These are phyloP conservation scores for Fraxinus ornus DNA, from an alignment of 305 asterid genomes.

Conservation along the genomic window DNA sequence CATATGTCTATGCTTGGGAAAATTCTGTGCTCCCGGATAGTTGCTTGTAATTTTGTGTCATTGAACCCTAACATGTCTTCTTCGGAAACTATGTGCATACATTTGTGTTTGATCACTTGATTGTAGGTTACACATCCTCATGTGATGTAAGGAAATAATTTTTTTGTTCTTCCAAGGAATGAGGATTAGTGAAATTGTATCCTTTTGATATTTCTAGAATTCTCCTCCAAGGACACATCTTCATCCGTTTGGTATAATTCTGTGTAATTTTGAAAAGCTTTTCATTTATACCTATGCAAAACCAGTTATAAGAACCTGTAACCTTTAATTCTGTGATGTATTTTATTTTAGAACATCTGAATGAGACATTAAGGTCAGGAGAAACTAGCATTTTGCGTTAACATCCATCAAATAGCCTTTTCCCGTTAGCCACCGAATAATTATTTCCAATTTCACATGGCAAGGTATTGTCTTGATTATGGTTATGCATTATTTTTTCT, in stretches of 20 bases:
- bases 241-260: constrained; percentile 2
- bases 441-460: background rate
- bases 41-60: background rate
- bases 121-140: background rate
- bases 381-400: background rate
- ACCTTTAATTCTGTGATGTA: constrained; percentile 1
- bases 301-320: background rate
- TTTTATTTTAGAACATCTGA: background rate
- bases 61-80: background rate
- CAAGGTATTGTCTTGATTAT: constrained; percentile 2
- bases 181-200: background rate
- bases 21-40: background rate
- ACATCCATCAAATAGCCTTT: background rate
- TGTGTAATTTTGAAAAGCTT: background rate
- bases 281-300: background rate
- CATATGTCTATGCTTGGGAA: background rate
- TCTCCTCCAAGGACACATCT: background rate
- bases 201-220: background rate
- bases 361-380: constrained; percentile 5
- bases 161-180: background rate
- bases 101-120: constrained; percentile 1
- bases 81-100: background rate
- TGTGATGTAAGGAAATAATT: background rate
- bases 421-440: background rate
- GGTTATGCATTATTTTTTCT: background rate